Base-by-base conservation (phyloP, 331 rosid genomes). In the Phaseolus coccineus region DNA sequence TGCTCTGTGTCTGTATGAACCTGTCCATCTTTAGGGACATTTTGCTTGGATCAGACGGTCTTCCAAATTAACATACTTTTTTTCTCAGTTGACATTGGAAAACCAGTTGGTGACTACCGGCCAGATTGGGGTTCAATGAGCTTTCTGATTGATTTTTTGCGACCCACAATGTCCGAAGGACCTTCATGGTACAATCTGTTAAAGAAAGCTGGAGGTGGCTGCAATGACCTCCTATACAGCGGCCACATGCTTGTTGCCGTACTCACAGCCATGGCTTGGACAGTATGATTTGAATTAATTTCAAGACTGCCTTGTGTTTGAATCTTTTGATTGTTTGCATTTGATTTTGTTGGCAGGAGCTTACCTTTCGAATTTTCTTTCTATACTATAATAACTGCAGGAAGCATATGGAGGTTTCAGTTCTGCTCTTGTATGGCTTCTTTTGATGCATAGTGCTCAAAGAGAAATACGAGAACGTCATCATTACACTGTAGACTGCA, bases 241-340 rank as follows among this genome's bases (percentile, higher is more conserved):
- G 98, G 98, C 62, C 98, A 95, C 91, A 89, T 95, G 92, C 85
- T 95, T 16, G 98, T 92, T 80, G 98, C 97, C 24, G 98, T 89
- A 11, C 90, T 95, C 44, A 95, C 98, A 19, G 98, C 97, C 78
- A 94, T 92, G 98, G 98, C 98, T 75, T 95, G 98, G 97, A 95
- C 93, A 77, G 98, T 95, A 95, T 71, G 84, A 73, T 63, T 58
- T 59, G 16, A 57, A 40, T 81, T 81, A 67, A 28, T 72, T 61
- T 67, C 74, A 61, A 55, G 47, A 78, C 25, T 39, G 31, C 24
- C 6, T 52, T 82, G 35, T 47, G 67, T 64, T 64, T 27, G 67
- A 56, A 37, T 68, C 74, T 62, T 6, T 58, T 55, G 30, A 37
- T 14, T 71, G 13, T 59, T 48, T 66, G 73, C 72, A 35, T 73